Conservation (phyloP, 2,329 filamentous ascomycete species). For the Gaeumannomyces sp. region DNA sequence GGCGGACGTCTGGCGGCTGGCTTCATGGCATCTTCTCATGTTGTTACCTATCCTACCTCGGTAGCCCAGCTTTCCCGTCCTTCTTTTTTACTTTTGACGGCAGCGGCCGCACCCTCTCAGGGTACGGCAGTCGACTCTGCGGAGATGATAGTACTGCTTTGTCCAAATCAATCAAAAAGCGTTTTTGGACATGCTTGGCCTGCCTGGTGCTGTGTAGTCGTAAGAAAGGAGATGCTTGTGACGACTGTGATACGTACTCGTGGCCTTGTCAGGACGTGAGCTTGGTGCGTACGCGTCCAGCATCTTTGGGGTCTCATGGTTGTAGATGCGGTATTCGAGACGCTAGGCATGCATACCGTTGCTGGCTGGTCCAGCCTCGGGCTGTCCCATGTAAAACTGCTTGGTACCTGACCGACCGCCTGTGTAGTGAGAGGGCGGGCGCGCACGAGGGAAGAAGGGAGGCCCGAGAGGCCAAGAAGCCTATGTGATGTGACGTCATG, state of each 20-base stretch:
- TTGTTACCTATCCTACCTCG: not conserved
- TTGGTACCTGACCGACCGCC: too few species aligned
- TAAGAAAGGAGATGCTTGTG: not conserved
- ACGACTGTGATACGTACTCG: not conserved
- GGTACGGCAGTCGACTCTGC: not conserved
- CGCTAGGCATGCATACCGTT: not conserved
- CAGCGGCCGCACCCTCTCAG: not conserved
- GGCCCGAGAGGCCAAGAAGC: too few species aligned
- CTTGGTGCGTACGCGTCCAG: not conserved
- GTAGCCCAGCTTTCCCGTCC: not conserved
- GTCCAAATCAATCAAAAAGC: not conserved
- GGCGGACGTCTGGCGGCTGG: not conserved
- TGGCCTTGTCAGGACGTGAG: not conserved
- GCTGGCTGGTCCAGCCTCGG: not conserved
- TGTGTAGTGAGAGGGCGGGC: too few species aligned
- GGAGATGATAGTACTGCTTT: not conserved
- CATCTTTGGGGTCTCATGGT: too few species aligned
- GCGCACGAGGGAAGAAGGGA: too few species aligned
- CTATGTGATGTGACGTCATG: not conserved
- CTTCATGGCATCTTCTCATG: not conserved
- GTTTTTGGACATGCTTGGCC: not conserved
- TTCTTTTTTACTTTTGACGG: not conserved
- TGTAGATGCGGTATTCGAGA: not conserved
- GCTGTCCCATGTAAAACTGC: too few species aligned
- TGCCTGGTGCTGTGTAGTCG: not conserved